Base-by-base conservation (phyloP, 2,329 filamentous ascomycete genomes). In the Septoria petroselini region DNA sequence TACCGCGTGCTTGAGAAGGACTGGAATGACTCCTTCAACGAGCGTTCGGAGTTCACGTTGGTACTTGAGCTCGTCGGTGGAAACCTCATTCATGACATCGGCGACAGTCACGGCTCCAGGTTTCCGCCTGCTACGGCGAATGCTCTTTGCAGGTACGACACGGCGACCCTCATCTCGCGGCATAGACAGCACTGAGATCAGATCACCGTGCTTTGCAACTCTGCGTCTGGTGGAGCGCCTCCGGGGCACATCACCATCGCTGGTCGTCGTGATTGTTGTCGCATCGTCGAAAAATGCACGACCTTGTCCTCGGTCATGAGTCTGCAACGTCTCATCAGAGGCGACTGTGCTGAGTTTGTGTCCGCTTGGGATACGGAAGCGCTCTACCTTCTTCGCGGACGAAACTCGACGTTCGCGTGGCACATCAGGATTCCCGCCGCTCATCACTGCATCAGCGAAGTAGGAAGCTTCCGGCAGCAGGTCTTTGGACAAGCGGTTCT, bases 21-120 rank as follows among this genome's bases (percentile, higher is more conserved):
- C 91, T 0, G 93, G 93, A 48, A 98, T 88, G 17, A 98, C 91
- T 48, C 93, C 93, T 61, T 95, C 91, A 6, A 97, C 91, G 25
- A 98, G 72, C 0, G 93, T 96, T 65, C 90, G 89, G 25, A 98
- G 77, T 69, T 98, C 93, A 47, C 91, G 81, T 70, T 86, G 85
- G 65, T 97, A 98, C 59, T 93, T 86, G 37, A 80, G 74, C 69
- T 98, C 93, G 60, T 97, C 93, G 4, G 85, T 80, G 8, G 81
- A 76, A 55, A 98, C 83, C 64, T 95, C 90, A 44, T 79, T 77
- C 67, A 97, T 78, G 15, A 97, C 73, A 56, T 91, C 89, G 17
- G 81, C 76, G 8, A 89, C 76, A 1, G 85, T 91, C 33, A 86
- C 82, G 48, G 79, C 82, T 23, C 81, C 79, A 8, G 43, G 84